Conservation (phyloP, 2,329 filamentous ascomycete species). For the Trichoderma afroharzianum region DNA sequence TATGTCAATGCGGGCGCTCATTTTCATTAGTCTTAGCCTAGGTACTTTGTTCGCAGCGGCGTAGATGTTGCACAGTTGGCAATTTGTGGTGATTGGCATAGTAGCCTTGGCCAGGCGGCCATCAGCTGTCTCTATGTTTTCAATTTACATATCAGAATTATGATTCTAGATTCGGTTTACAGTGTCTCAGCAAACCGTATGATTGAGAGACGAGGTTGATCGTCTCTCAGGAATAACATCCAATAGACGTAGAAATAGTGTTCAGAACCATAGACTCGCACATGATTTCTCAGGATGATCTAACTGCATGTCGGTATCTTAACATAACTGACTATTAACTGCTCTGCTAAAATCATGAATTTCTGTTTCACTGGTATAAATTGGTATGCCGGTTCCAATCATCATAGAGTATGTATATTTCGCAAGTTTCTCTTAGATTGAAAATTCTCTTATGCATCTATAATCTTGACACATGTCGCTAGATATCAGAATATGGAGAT, state of each 20-base stretch:
- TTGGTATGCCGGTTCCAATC: not conserved
- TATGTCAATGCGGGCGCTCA: not conserved
- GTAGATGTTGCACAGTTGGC: not conserved
- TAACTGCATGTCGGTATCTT: not conserved
- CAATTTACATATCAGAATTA: not conserved
- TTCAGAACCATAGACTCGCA: not conserved
- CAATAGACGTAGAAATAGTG: not conserved
- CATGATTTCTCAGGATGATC: not conserved
- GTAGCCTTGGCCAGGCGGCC: not conserved
- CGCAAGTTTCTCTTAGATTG: not conserved
- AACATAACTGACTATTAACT: not conserved
- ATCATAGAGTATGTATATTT: not conserved
- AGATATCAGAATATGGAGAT: not conserved
- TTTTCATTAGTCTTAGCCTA: not conserved
- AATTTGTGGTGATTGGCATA: not conserved
- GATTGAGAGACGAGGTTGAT: not conserved
- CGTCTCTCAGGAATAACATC: not conserved
- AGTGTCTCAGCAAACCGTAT: not conserved
- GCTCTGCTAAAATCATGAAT: no score
- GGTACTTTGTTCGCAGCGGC: not conserved
- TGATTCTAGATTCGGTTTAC: fast-evolving
- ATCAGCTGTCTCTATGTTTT: not conserved
- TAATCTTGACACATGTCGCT: not conserved
- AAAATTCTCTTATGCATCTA: fast-evolving
- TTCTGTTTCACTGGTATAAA: no score